phyloP scores from a whole-genome alignment of 2,329 filamentous ascomycete species.

The Neophaeococcomyces mojaviensis region DNA sequence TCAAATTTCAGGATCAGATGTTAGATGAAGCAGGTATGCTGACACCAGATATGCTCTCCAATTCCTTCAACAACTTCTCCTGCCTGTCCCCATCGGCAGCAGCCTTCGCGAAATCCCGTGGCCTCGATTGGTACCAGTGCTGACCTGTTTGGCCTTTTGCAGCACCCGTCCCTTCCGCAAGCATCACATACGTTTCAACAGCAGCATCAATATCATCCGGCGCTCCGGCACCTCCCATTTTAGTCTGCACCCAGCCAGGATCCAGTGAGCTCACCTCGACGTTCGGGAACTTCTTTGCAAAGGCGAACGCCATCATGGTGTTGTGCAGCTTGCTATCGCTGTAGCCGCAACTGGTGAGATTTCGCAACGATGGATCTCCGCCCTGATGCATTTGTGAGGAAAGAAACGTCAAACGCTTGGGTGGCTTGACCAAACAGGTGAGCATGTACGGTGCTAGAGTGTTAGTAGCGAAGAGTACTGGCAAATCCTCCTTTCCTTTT shows the following conservation, averaged over 20 bases:
- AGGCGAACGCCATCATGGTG: constrained; percentile 48
- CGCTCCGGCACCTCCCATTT: constrained; percentile 44
- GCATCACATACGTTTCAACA: constrained; percentile 42
- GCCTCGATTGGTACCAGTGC: constrained; percentile 33
- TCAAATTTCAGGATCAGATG: too few relatives aligned
- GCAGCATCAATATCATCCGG: constrained; percentile 42
- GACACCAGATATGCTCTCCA: constrained; percentile 26
- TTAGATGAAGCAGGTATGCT: constrained; percentile 13
- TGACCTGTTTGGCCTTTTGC: constrained; percentile 29
- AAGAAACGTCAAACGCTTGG: constrained; percentile 46
- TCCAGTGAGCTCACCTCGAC: constrained; percentile 43
- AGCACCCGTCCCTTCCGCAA: constrained; percentile 36
- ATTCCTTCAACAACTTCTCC: constrained; percentile 35
- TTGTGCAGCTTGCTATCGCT: constrained; percentile 51
- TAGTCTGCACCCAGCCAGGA: constrained; percentile 50
- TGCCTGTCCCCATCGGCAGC: constrained; percentile 37
- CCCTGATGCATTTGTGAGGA: constrained; percentile 45
- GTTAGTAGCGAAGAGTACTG: constrained; percentile 49
- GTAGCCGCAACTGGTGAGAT: constrained; percentile 39
- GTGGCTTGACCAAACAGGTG: constrained; percentile 42
- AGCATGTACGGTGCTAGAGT: constrained; percentile 52
- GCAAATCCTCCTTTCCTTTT: constrained; percentile 40
- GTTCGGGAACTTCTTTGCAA: constrained; percentile 41
- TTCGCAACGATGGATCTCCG: constrained; percentile 38
- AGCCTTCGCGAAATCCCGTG: constrained; percentile 22